Evolutionary conservation across 2,329 filamentous ascomycete genomes (phyloP).

Genomic region (Corinectria fuckeliana): DNA sequence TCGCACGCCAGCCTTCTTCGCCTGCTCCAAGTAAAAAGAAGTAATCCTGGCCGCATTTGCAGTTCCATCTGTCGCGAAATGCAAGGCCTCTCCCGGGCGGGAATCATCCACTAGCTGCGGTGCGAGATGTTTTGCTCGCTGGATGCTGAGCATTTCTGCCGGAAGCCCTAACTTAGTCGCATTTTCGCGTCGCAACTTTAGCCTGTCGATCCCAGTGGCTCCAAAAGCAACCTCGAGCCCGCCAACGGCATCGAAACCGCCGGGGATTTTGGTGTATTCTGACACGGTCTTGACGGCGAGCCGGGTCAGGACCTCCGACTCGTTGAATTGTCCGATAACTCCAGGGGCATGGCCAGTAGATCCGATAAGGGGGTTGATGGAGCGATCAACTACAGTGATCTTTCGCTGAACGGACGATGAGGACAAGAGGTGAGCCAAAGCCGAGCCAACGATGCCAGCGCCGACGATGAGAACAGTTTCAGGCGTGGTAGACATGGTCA

Average conservation of each 20-base stretch:
- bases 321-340: slow-evolving; percentile 35
- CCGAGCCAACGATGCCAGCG: slow-evolving; percentile 29
- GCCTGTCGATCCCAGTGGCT: slow-evolving; percentile 2
- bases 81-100: slow-evolving; percentile 12
- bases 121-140: slow-evolving; percentile 18
- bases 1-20: slow-evolving; percentile 13
- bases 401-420: slow-evolving; percentile 3
- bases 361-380: slow-evolving; percentile 15
- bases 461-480: slow-evolving; percentile 30
- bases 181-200: slow-evolving; percentile 13
- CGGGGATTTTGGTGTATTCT: slow-evolving; percentile 29
- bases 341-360: slow-evolving; percentile 33
- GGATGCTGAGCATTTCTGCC: slow-evolving; percentile 16
- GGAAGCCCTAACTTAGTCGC: slow-evolving; percentile 19
- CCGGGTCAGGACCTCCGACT: slow-evolving; percentile 28
- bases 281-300: slow-evolving; percentile 31
- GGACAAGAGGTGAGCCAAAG: slow-evolving; percentile 20
- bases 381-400: slow-evolving; percentile 31
- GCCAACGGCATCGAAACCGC: slow-evolving; percentile 29
- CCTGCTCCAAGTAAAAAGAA: slow-evolving; percentile 23
- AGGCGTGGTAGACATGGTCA: slow-evolving; percentile 15
- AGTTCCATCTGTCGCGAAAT: slow-evolving; percentile 29
- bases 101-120: slow-evolving; percentile 26
- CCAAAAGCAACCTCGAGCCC: slow-evolving; percentile 31
- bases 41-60: slow-evolving; percentile 28